Percentiles rank a stretch among this genome's conserved stretches.
Conservation (phyloP, 306 rosid species). For the Mimosa bimucronata region DNA sequence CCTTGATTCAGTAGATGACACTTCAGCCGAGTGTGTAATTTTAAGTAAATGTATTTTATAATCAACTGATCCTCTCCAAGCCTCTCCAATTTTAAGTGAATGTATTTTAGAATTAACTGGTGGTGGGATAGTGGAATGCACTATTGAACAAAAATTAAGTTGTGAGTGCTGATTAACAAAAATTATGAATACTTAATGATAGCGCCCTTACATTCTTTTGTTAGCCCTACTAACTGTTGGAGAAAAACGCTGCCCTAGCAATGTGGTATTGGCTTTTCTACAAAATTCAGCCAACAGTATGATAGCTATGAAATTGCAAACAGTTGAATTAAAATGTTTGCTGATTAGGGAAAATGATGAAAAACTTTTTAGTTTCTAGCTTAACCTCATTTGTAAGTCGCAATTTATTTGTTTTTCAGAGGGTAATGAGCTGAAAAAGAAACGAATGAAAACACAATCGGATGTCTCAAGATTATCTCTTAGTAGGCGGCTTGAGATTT, state of each 20-base stretch:
- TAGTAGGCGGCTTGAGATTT: slow-evolving; percentile 66
- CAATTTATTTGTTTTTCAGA: slow-evolving; percentile 53
- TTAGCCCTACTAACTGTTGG: slow-evolving; percentile 2
- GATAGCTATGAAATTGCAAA: slow-evolving; percentile 7
- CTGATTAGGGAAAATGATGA: background rate
- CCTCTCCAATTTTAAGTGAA: too few species aligned
- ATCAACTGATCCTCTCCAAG: slow-evolving; percentile 3
- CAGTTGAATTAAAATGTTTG: background rate
- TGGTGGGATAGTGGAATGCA: slow-evolving; percentile 33
- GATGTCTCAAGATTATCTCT: slow-evolving; percentile 74
- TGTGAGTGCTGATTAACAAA: slow-evolving; percentile 17
- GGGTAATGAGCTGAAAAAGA: slow-evolving; percentile 86
- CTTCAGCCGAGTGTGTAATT: slow-evolving; percentile 11
- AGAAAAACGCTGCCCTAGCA: background rate
- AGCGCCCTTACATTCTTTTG: background rate
- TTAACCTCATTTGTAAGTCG: too few species aligned
- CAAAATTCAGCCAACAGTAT: background rate
- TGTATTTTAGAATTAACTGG: slow-evolving; percentile 24
- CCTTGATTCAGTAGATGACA: background rate
- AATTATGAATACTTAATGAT: background rate
- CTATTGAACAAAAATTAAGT: too few species aligned
- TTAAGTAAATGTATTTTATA: slow-evolving; percentile 22
- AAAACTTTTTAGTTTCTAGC: background rate
- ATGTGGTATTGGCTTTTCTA: background rate
- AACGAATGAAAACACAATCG: slow-evolving; percentile 78